Evolutionary conservation across 345 rosid genomes (phyloP).

Genomic region (Mangifera indica): DNA sequence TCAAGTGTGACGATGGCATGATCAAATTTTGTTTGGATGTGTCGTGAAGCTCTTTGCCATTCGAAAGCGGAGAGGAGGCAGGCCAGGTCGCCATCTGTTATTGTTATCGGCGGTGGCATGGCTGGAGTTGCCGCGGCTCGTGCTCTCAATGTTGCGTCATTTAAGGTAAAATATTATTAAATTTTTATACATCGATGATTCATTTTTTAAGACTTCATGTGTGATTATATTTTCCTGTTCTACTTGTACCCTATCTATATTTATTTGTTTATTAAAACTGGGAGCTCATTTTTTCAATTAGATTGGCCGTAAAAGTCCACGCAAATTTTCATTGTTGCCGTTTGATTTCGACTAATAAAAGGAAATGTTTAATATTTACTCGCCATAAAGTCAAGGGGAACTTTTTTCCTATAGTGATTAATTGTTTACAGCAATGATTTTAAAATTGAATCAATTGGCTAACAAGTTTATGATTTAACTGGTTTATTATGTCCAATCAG

Average conservation of each 20-base stretch:
- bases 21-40: conserved; percentile 10
- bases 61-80: conserved; percentile 51
- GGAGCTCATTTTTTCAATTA: too few species aligned
- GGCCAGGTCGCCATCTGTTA: conserved; percentile 71
- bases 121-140: conserved; percentile 95
- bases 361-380: background rate
- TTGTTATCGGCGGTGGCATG: conserved; percentile 88
- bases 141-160: conserved; percentile 80
- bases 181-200: background rate
- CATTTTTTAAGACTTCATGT: background rate
- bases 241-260: background rate
- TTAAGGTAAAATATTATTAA: conserved; percentile 49
- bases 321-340: too few species aligned
- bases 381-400: background rate
- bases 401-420: background rate
- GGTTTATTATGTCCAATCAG: too few species aligned
- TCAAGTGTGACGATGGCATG: background rate
- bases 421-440: too few species aligned
- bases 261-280: background rate
- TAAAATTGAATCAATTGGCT: too few species aligned
- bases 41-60: conserved; percentile 44
- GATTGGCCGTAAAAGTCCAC: background rate
- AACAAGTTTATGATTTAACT: too few species aligned
- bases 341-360: background rate
- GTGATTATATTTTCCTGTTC: background rate